These are phyloP conservation scores for Candida chilensis DNA, from an alignment of 805 yeast species.

Conservation along the genomic window DNA sequence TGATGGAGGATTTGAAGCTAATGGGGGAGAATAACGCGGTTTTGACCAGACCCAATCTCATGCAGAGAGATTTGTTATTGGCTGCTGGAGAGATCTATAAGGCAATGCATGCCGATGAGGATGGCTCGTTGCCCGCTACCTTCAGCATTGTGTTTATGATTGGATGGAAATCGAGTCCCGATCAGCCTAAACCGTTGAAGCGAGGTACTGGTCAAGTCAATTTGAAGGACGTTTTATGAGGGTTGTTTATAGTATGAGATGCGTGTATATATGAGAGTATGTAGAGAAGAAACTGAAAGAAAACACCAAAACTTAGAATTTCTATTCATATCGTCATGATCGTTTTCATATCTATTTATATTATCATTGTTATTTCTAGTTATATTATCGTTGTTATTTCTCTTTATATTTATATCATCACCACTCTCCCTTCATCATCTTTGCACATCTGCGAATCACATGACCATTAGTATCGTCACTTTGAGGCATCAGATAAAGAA, in stretches of 20 bases:
- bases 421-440: too few species aligned
- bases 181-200: slow-evolving; percentile 63
- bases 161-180: slow-evolving; percentile 75
- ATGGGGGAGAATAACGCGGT: slow-evolving; percentile 85
- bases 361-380: too few species aligned
- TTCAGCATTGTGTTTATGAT: slow-evolving; percentile 74
- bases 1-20: slow-evolving; percentile 61
- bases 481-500: too few species aligned
- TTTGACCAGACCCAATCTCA: slow-evolving; percentile 28
- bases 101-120: slow-evolving; percentile 59
- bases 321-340: too few species aligned
- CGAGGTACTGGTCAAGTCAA: slow-evolving; percentile 67
- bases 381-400: too few species aligned
- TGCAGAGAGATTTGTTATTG: slow-evolving; percentile 52
- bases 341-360: too few species aligned
- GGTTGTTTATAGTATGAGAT: too few species aligned
- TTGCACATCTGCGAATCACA: too few species aligned
- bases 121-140: slow-evolving; percentile 65
- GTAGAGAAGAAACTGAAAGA: neutral
- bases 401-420: too few species aligned
- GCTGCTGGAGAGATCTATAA: slow-evolving; percentile 73
- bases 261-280: neutral
- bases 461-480: too few species aligned
- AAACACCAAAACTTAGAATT: too few species aligned
- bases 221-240: slow-evolving; percentile 51